Evolutionary conservation across 305 asterid genomes (phyloP).

Genomic region (Fraxinus floribunda): DNA sequence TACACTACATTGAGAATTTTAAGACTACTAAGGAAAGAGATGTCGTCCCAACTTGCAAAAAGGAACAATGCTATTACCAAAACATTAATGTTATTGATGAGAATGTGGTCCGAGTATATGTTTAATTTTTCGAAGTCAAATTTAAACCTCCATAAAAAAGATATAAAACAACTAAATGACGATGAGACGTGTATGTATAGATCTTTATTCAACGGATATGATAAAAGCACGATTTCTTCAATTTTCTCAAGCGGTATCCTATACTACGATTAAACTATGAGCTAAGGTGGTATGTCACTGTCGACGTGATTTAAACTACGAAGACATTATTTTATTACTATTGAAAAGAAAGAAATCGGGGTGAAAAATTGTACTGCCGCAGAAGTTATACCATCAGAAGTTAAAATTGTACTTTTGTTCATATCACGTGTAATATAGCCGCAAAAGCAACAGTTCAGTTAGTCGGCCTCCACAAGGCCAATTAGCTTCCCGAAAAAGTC

Average conservation of each 20-base stretch:
- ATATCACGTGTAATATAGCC: not conserved
- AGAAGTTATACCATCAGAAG: not conserved
- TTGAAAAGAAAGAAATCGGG: not conserved
- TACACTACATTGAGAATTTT: not conserved
- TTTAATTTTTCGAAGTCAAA: too few relatives aligned
- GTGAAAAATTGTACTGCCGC: not conserved
- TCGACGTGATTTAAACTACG: not conserved
- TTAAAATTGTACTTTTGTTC: not conserved
- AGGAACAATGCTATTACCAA: not conserved
- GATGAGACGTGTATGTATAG: not conserved
- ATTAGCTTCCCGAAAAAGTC: not conserved
- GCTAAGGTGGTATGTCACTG: not conserved
- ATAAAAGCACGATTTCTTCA: too few relatives aligned
- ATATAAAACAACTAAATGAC: not conserved
- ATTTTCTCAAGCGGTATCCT: too few relatives aligned
- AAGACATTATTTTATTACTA: not conserved
- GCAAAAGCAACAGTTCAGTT: not conserved
- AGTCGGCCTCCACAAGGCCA: not conserved
- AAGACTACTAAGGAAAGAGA: not conserved
- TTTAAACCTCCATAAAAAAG: too few relatives aligned
- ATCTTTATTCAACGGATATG: too few relatives aligned
- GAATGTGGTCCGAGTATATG: not conserved
- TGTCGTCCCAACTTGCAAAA: not conserved
- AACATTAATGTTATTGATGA: not conserved
- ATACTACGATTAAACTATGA: not conserved